Percentiles rank a stretch among this genome's conserved stretches.
These are phyloP conservation scores for Carex scoparia DNA, from an alignment of 176 grass and related monocot species.

Conservation along the genomic window DNA sequence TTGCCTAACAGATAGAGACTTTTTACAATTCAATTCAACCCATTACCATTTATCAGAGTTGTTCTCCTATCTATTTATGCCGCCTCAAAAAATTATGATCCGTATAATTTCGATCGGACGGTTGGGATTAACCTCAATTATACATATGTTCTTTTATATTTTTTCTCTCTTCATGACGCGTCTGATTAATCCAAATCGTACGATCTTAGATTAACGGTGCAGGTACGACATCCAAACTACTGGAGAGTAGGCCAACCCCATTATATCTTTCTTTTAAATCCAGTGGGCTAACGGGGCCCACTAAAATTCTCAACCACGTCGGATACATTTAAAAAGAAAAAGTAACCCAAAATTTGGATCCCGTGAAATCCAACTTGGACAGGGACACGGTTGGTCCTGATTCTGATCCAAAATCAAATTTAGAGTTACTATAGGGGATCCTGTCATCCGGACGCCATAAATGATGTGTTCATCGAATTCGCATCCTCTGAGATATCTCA, in stretches of 20 bases:
- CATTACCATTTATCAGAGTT: no score
- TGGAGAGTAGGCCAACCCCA: not conserved
- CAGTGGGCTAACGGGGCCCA: not conserved
- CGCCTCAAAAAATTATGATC: no score
- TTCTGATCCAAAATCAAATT: no score
- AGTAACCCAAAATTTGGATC: no score
- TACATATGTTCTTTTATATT: not conserved
- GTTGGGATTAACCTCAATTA: not conserved
- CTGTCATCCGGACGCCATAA: no score
- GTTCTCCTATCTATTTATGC: no score
- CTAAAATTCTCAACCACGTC: not conserved
- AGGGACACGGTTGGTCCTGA: no score
- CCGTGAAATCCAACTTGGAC: no score
- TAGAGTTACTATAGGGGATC: no score
- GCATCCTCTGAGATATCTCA: no score
- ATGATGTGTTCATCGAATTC: no score
- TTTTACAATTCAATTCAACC: not conserved
- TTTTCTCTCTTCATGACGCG: not conserved
- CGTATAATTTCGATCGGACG: not conserved
- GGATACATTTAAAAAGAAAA: no score
- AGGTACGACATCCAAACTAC: not conserved
- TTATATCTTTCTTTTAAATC: not conserved
- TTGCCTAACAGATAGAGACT: not conserved
- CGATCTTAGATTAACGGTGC: not conserved
- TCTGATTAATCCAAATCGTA: not conserved